Conservation (phyloP, 495 filamentous ascomycete species). For the Podospora didyma region DNA sequence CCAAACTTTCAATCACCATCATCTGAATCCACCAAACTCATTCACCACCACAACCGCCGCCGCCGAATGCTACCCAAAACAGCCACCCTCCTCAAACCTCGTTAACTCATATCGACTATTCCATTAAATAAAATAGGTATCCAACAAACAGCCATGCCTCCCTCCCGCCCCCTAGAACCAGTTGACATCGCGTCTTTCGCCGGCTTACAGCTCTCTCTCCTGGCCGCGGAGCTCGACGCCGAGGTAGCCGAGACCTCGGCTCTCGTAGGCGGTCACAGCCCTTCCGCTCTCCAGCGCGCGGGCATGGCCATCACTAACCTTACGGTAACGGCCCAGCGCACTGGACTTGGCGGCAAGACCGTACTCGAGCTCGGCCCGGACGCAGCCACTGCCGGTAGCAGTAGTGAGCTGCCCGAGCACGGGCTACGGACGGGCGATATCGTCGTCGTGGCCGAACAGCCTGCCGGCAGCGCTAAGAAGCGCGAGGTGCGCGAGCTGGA, state of each 20-base stretch:
- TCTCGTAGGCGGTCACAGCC: slow-evolving; percentile 66
- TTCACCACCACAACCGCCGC: no score
- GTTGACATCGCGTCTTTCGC: slow-evolving; percentile 76
- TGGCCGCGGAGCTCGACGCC: slow-evolving; percentile 71
- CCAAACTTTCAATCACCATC: no score
- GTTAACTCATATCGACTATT: no score
- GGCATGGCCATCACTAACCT: slow-evolving; percentile 87
- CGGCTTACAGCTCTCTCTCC: slow-evolving; percentile 69
- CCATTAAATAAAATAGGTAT: not conserved
- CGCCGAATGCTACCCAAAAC: no score
- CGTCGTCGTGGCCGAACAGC: slow-evolving; percentile 74
- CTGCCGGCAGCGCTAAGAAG: slow-evolving; percentile 64
- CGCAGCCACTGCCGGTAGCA: slow-evolving; percentile 48
- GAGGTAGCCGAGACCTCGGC: slow-evolving; percentile 70
- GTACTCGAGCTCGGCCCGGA: slow-evolving; percentile 80
- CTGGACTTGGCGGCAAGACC: slow-evolving; percentile 82
- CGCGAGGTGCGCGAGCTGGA: slow-evolving; percentile 63
- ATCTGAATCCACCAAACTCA: no score
- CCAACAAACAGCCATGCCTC: slow-evolving; percentile 31
- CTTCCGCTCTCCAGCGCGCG: slow-evolving; percentile 72
- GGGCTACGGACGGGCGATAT: slow-evolving; percentile 86
- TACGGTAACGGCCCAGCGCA: slow-evolving; percentile 71
- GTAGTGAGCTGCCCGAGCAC: slow-evolving; percentile 64
- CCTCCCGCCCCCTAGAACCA: slow-evolving; percentile 17
- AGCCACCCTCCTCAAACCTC: no score